A percentile compares a stretch with the other conserved stretches of the same genome.
These are phyloP conservation scores for Sarcodon aspratus DNA, from an alignment of 768 basidiomycete genomes.

Conservation along the genomic window DNA sequence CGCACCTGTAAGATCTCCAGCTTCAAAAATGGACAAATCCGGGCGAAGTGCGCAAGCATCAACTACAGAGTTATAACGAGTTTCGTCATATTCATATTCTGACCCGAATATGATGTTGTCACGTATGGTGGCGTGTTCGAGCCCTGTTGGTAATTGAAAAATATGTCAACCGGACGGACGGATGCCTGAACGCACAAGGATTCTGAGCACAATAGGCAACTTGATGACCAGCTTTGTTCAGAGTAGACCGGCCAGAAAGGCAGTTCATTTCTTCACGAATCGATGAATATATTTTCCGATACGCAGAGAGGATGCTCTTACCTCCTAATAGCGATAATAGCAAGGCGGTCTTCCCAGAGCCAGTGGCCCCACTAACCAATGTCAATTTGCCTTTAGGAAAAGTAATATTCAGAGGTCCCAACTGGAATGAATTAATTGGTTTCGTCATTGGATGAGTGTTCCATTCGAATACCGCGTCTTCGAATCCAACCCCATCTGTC, in stretches of 20 bases:
- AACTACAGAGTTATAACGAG: constrained; percentile 56
- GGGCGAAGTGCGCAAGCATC: constrained; percentile 65
- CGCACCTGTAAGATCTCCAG: constrained; percentile 67
- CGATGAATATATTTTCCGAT: background rate
- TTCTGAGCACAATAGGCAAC: constrained; percentile 64
- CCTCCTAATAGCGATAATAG: constrained; percentile 59
- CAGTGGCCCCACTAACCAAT: constrained; percentile 53
- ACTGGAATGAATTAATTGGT: constrained; percentile 31
- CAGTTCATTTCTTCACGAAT: constrained; percentile 44
- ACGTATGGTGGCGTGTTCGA: constrained; percentile 70
- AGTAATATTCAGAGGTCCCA: constrained; percentile 42
- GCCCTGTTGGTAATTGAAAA: constrained; percentile 32
- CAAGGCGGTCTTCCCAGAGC: constrained; percentile 60
- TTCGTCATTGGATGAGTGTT: constrained; percentile 21
- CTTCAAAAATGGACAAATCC: constrained; percentile 62
- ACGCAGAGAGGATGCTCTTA: constrained; percentile 11
- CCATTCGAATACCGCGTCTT: constrained; percentile 48
- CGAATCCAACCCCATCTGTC: constrained; percentile 32
- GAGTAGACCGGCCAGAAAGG: constrained; percentile 35
- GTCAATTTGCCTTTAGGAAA: constrained; percentile 51
- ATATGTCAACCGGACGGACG: background rate
- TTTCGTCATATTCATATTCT: constrained; percentile 41
- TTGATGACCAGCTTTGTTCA: constrained; percentile 45
- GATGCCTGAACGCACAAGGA: constrained; percentile 30
- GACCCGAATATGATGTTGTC: constrained; percentile 76